Evolutionary conservation across 768 basidiomycete genomes (phyloP).

Genomic region (Mycena metata): DNA sequence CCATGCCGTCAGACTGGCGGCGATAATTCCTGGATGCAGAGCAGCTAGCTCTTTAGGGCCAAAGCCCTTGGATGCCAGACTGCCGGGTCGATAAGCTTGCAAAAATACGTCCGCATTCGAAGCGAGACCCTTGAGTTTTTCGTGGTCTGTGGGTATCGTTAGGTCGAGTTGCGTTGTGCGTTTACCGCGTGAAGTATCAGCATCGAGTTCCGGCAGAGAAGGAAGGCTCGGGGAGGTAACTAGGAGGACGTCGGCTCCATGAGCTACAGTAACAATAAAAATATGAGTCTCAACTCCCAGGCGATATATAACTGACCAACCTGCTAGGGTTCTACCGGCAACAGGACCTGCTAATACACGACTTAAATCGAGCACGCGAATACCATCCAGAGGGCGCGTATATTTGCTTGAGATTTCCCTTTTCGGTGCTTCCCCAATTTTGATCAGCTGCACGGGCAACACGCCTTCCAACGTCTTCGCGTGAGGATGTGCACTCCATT

Average conservation of each 20-base stretch:
- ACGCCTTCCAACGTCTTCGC: conserved; percentile 54
- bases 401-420: conserved; percentile 36
- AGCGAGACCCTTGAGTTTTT: conserved; percentile 53
- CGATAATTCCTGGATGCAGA: conserved; percentile 62
- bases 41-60: conserved; percentile 54
- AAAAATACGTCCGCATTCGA: conserved; percentile 68
- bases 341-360: conserved; percentile 72
- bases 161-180: conserved; percentile 74
- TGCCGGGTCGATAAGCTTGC: conserved; percentile 71
- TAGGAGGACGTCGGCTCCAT: conserved; percentile 70
- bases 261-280: conserved; percentile 49
- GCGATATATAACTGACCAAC: conserved; percentile 44
- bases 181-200: conserved; percentile 74
- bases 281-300: background rate
- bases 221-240: conserved; percentile 71
- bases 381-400: conserved; percentile 58
- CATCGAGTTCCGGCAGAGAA: conserved; percentile 62
- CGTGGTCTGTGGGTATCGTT: conserved; percentile 45
- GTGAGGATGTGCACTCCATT: conserved; percentile 67
- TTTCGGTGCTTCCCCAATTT: conserved; percentile 63
- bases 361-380: conserved; percentile 71
- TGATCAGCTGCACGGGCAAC: conserved; percentile 59
- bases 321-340: conserved; percentile 69
- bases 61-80: conserved; percentile 63
- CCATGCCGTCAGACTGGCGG: conserved; percentile 68